These are phyloP conservation scores for Fusarium xyrophilum DNA, from an alignment of 2,329 filamentous ascomycete species.

Conservation along the genomic window DNA sequence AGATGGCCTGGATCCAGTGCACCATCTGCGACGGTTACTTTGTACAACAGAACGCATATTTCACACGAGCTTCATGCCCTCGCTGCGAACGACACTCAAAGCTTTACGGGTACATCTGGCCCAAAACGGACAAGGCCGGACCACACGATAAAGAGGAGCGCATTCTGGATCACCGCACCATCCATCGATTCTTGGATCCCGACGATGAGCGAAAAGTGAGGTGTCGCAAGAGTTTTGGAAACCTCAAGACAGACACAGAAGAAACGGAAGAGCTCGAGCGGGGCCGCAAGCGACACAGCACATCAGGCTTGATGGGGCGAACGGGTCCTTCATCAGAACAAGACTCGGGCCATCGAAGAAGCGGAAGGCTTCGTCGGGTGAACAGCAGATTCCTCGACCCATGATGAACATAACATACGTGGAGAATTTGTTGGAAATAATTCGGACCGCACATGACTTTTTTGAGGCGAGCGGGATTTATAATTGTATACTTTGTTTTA, in stretches of 20 bases:
- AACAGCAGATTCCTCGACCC: slow-evolving; percentile 44
- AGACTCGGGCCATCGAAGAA: slow-evolving; percentile 44
- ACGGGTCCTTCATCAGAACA: slow-evolving; percentile 19
- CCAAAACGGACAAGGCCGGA: slow-evolving; percentile 86
- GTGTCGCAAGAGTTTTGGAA: slow-evolving; percentile 49
- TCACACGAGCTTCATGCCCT: slow-evolving; percentile 83
- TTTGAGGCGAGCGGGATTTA: slow-evolving; percentile 14
- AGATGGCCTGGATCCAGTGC: slow-evolving; percentile 87
- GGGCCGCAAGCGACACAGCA: slow-evolving; percentile 37
- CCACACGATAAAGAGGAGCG: slow-evolving; percentile 74
- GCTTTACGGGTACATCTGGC: slow-evolving; percentile 94
- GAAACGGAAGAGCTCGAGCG: slow-evolving; percentile 38
- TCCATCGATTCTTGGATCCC: slow-evolving; percentile 82
- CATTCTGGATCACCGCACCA: slow-evolving; percentile 82
- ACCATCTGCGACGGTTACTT: slow-evolving; percentile 83
- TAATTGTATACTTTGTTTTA: slow-evolving; percentile 1
- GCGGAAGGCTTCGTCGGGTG: slow-evolving; percentile 46
- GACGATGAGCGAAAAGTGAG: slow-evolving; percentile 69
- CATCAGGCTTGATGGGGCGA: slow-evolving; percentile 9
- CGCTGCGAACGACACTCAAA: slow-evolving; percentile 95
- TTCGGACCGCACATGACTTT: slow-evolving; percentile 1
- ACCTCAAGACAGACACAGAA: slow-evolving; percentile 37
- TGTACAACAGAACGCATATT: slow-evolving; percentile 87
- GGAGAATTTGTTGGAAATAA: neutral
- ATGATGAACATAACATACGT: slow-evolving; percentile 12